Evolutionary conservation across 2,329 filamentous ascomycete species (phyloP).

Genomic region (Colletotrichum tanaceti): DNA sequence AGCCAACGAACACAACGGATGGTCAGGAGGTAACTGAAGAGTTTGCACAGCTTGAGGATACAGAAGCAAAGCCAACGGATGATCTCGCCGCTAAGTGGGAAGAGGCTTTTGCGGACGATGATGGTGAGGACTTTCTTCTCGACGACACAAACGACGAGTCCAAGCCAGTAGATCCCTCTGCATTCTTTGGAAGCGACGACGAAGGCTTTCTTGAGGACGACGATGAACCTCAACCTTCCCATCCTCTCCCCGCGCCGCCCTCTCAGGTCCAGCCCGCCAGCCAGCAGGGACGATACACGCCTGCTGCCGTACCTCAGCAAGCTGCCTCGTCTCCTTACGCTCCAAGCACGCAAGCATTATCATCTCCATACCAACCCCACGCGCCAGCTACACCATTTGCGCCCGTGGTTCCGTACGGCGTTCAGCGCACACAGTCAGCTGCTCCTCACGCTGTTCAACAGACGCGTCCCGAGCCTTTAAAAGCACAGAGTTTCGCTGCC

Average conservation of each 20-base stretch:
- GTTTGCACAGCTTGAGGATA: slow-evolving; percentile 37
- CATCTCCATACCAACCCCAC: slow-evolving; percentile 44
- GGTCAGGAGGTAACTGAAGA: slow-evolving; percentile 2
- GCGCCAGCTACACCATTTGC: slow-evolving; percentile 30
- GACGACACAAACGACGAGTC: slow-evolving; percentile 63
- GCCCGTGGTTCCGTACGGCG: slow-evolving; percentile 41
- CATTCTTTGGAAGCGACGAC: slow-evolving; percentile 84
- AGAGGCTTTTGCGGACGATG: slow-evolving; percentile 80
- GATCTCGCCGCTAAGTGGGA: slow-evolving; percentile 87
- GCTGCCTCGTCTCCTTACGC: slow-evolving; percentile 43
- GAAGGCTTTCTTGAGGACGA: slow-evolving; percentile 86
- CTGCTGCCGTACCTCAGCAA: slow-evolving; percentile 17
- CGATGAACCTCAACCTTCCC: slow-evolving; percentile 51
- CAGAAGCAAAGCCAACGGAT: slow-evolving; percentile 54
- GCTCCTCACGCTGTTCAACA: slow-evolving; percentile 54
- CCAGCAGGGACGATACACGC: slow-evolving; percentile 40
- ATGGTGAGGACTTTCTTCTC: slow-evolving; percentile 73
- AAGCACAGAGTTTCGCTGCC: slow-evolving; percentile 86
- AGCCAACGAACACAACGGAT: neutral
- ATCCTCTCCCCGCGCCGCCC: slow-evolving; percentile 12
- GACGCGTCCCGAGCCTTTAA: slow-evolving; percentile 60
- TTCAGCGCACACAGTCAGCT: slow-evolving; percentile 45
- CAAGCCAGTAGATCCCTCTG: slow-evolving; percentile 68
- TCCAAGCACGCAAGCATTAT: slow-evolving; percentile 43
- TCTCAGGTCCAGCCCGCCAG: slow-evolving; percentile 18